Evolutionary conservation across 2,329 filamentous ascomycete genomes (phyloP).

Genomic region (Podosphaera fusca): DNA sequence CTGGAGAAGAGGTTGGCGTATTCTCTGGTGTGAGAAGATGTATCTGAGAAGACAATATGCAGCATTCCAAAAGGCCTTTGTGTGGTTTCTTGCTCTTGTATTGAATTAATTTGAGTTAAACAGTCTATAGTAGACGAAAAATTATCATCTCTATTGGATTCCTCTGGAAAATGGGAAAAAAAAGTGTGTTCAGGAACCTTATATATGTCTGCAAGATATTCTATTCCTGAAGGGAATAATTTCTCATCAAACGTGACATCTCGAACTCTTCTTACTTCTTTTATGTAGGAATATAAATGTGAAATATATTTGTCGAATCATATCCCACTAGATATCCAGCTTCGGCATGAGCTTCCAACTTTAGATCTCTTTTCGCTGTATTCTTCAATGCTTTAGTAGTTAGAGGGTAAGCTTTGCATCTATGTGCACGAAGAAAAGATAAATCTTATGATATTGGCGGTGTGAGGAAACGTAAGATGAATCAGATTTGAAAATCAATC

Average conservation of each 20-base stretch:
- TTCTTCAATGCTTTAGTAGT: slow-evolving; percentile 1
- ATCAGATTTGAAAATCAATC: too few species aligned
- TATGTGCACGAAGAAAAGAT: not conserved
- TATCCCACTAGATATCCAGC: not conserved
- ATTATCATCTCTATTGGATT: not conserved
- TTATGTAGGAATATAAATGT: not conserved
- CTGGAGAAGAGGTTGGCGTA: not conserved
- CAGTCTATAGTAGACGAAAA: not conserved
- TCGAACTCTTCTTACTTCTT: not conserved
- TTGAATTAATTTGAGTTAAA: not conserved
- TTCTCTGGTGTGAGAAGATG: not conserved
- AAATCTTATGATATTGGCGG: not conserved
- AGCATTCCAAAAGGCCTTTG: not conserved
- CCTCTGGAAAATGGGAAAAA: not conserved
- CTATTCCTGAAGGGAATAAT: too few species aligned
- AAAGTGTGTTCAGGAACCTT: not conserved
- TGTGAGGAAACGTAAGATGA: too few species aligned
- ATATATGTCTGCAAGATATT: not conserved
- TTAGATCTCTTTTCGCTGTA: not conserved
- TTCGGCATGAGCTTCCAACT: not conserved
- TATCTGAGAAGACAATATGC: not conserved
- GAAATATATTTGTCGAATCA: not conserved
- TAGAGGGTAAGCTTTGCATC: not conserved
- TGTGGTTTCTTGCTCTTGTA: too few species aligned
- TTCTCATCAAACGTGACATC: too few species aligned